phyloP scores from a whole-genome alignment of 2,329 filamentous ascomycete species.

The Verticillium longisporum region DNA sequence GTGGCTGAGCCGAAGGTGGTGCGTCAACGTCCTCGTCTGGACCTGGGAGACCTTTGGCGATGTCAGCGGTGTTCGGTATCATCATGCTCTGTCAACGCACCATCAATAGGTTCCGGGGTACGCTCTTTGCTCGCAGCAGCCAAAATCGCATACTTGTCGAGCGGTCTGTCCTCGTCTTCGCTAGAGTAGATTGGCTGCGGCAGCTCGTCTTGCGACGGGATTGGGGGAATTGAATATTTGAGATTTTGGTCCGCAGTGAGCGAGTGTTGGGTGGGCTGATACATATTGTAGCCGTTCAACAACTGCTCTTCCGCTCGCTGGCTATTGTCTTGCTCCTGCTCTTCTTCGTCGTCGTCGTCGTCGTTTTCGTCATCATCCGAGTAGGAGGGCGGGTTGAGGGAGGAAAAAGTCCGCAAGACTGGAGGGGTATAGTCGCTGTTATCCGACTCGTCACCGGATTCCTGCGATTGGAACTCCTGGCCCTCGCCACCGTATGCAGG shows the following conservation, averaged over 20 bases:
- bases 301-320: slow-evolving; percentile 3
- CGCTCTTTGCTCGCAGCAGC: neutral
- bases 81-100: neutral
- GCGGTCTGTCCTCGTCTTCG: neutral
- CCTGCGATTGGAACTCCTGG: slow-evolving; percentile 5
- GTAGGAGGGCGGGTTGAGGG: neutral
- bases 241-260: slow-evolving; percentile 2
- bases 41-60: neutral
- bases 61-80: neutral
- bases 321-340: slow-evolving; percentile 4
- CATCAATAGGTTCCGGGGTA: neutral
- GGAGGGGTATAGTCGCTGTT: neutral
- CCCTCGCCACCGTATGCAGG: neutral
- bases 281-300: neutral
- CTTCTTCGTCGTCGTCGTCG: neutral
- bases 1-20: neutral
- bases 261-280: neutral
- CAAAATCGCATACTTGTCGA: neutral
- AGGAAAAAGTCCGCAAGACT: slow-evolving; percentile 1
- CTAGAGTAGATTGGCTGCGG: neutral
- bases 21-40: neutral
- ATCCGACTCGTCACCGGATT: slow-evolving; percentile 2
- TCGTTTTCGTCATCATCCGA: neutral
- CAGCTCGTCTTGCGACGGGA: neutral
- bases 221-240: neutral